Conservation (phyloP, 257 asterid genomes). For the Lavandula angustifolia region DNA sequence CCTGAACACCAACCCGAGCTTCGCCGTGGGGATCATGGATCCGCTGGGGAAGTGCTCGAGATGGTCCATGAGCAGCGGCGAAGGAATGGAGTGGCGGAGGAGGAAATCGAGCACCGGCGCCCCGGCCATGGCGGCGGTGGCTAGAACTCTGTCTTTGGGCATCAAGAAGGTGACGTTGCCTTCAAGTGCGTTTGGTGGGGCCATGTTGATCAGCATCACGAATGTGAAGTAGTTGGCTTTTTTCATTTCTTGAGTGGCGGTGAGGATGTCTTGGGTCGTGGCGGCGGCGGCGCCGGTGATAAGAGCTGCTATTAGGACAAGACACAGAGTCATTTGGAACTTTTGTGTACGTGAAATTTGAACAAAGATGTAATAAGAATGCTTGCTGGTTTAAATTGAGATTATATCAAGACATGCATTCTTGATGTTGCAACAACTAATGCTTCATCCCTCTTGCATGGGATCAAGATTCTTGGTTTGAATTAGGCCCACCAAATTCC, state of each 20-base stretch:
- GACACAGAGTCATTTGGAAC: slow-evolving; percentile 20
- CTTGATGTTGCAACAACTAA: slow-evolving; percentile 49
- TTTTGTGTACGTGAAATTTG: too few species aligned
- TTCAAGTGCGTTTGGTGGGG: slow-evolving; percentile 41
- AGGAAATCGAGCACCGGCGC: slow-evolving; percentile 50
- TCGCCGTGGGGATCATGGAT: slow-evolving; percentile 62
- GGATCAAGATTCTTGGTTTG: neutral
- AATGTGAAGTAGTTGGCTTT: slow-evolving; percentile 72
- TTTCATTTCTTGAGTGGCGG: slow-evolving; percentile 69
- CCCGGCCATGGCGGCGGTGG: slow-evolving; percentile 36
- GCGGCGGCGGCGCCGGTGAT: slow-evolving; percentile 22
- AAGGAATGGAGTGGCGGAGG: slow-evolving; percentile 68
- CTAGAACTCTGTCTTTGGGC: slow-evolving; percentile 64
- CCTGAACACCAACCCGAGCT: slow-evolving; percentile 48
- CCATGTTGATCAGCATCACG: slow-evolving; percentile 71
- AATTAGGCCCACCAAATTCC: neutral
- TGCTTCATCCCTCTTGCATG: slow-evolving; percentile 47
- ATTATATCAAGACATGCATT: slow-evolving; percentile 41
- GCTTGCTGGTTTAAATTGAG: too few species aligned
- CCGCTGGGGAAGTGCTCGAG: slow-evolving; percentile 64
- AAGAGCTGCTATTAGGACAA: slow-evolving; percentile 23
- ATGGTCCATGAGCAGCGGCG: slow-evolving; percentile 59
- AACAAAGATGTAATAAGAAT: too few species aligned
- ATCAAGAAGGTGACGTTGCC: slow-evolving; percentile 64
- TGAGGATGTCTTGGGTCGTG: slow-evolving; percentile 27